Percentiles rank a stretch among this genome's conserved stretches.
Conservation (phyloP, 2,329 filamentous ascomycete species). For the Phialocephala subalpina region DNA sequence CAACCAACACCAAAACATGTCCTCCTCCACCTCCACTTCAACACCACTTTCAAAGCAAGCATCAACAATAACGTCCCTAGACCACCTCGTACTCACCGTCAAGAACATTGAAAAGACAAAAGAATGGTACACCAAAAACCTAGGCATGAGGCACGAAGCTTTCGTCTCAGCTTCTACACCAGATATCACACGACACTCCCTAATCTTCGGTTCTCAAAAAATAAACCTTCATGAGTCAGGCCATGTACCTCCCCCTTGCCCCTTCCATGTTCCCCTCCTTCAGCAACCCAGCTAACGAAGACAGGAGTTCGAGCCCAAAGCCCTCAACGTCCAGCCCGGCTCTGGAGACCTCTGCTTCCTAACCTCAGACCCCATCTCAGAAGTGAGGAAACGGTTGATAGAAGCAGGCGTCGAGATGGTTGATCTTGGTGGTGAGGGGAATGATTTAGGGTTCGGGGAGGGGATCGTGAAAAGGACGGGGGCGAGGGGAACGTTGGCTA, state of each 20-base stretch:
- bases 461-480: slow-evolving; percentile 63
- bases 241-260: slow-evolving; percentile 38
- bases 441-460: slow-evolving; percentile 43
- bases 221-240: slow-evolving; percentile 68
- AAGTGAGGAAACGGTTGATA: slow-evolving; percentile 52
- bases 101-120: slow-evolving; percentile 56
- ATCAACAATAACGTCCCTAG: slow-evolving; percentile 47
- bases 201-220: slow-evolving; percentile 65
- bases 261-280: not conserved
- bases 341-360: slow-evolving; percentile 69
- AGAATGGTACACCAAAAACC: slow-evolving; percentile 60
- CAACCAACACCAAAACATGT: not conserved
- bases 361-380: slow-evolving; percentile 57
- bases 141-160: slow-evolving; percentile 64
- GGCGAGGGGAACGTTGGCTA: slow-evolving; percentile 60
- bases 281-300: too few relatives aligned
- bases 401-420: slow-evolving; percentile 55
- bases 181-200: slow-evolving; percentile 53
- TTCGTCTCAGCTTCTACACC: slow-evolving; percentile 54
- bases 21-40: not conserved
- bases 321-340: slow-evolving; percentile 58
- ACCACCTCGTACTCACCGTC: slow-evolving; percentile 69
- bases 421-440: slow-evolving; percentile 42
- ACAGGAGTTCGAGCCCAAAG: slow-evolving; percentile 69
- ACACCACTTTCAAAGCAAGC: slow-evolving; percentile 23